These are phyloP conservation scores for Xylariaceae sp. DNA, from an alignment of 2,329 filamentous ascomycete species.

Conservation along the genomic window DNA sequence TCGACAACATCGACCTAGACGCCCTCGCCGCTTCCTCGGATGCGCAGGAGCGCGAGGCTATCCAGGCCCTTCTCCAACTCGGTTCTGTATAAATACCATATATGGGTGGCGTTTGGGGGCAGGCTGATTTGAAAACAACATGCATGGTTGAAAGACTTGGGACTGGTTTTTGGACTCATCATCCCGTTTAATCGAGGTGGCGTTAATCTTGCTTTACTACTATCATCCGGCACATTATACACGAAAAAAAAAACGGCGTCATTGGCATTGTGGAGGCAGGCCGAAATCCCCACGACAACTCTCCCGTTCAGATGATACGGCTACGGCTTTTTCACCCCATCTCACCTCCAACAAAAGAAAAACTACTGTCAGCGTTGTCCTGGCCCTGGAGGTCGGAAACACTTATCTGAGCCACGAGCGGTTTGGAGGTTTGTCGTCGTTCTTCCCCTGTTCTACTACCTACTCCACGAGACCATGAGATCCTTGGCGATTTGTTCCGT, in stretches of 20 bases:
- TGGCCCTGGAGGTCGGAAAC: constrained; percentile 23
- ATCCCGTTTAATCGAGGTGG: constrained; percentile 27
- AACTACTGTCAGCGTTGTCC: constrained; percentile 25
- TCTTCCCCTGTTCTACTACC: constrained; percentile 16
- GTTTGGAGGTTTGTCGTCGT: constrained; percentile 25
- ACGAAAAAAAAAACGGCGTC: constrained; percentile 24
- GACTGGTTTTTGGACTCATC: constrained; percentile 26
- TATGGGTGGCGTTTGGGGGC: constrained; percentile 49
- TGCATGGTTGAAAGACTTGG: constrained; percentile 26
- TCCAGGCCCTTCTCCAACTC: constrained; percentile 74
- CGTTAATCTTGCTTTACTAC: constrained; percentile 26
- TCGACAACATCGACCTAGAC: constrained; percentile 48
- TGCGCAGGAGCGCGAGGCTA: constrained; percentile 73
- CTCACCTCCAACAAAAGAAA: constrained; percentile 16
- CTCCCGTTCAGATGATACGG: constrained; percentile 17
- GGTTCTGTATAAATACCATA: constrained; percentile 65
- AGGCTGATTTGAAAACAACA: constrained; percentile 21
- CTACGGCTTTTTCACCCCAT: not conserved
- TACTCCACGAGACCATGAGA: constrained; percentile 27
- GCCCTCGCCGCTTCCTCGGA: constrained; percentile 50
- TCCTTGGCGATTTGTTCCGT: constrained; percentile 15
- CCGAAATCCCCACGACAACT: constrained; percentile 14
- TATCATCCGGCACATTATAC: constrained; percentile 23
- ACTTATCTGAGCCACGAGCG: constrained; percentile 24
- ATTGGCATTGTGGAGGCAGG: constrained; percentile 21